These are phyloP conservation scores for Curvularia verruculosa DNA, from an alignment of 2,329 filamentous ascomycete species.

Conservation along the genomic window DNA sequence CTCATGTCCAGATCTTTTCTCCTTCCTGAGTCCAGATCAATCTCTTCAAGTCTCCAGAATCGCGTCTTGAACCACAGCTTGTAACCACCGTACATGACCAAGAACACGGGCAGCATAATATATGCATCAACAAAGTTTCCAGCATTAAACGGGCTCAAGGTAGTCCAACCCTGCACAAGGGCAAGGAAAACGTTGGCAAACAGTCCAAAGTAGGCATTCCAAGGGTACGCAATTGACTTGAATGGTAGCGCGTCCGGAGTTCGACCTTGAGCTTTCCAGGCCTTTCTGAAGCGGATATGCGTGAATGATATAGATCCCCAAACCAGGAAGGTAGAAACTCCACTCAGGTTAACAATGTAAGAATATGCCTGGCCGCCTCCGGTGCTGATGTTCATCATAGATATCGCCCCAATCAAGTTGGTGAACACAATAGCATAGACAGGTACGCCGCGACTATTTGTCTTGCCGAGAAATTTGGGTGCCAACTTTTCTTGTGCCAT, in stretches of 20 bases:
- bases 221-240: conserved; percentile 56
- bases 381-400: conserved; percentile 75
- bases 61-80: conserved; percentile 53
- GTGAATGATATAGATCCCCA: conserved; percentile 74
- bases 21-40: conserved; percentile 49
- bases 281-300: conserved; percentile 72
- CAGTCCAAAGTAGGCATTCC: conserved; percentile 58
- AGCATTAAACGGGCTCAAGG: conserved; percentile 58
- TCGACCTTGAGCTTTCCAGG: conserved; percentile 56
- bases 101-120: conserved; percentile 59
- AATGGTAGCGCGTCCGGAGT: conserved; percentile 55
- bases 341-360: conserved; percentile 73
- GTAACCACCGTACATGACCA: conserved; percentile 54
- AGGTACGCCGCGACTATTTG: conserved; percentile 67
- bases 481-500: conserved; percentile 78
- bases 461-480: conserved; percentile 70
- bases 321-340: conserved; percentile 73
- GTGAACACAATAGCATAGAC: conserved; percentile 69
- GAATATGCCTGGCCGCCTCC: conserved; percentile 68
- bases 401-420: conserved; percentile 72
- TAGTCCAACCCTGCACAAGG: conserved; percentile 61
- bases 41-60: conserved; percentile 44
- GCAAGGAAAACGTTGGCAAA: conserved; percentile 58
- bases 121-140: conserved; percentile 61
- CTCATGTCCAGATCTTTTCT: conserved; percentile 46